Conservation (phyloP, 257 asterid species). For the Plectranthus barbatus region DNA sequence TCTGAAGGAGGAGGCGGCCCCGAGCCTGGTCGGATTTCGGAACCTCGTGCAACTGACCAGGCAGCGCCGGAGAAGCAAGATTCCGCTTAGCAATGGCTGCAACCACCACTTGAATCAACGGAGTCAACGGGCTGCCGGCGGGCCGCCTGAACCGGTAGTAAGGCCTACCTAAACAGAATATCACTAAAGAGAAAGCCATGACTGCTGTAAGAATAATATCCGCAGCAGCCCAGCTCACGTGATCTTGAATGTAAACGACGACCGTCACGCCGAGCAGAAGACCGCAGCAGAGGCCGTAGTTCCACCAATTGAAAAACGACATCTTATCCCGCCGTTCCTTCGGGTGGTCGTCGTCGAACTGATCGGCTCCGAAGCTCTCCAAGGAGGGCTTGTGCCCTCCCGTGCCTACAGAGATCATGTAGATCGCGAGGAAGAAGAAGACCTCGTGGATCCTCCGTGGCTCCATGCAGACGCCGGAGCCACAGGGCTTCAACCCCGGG, state of each 20-base stretch:
- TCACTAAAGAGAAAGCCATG: constrained; percentile 32
- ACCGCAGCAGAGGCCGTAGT: constrained; percentile 58
- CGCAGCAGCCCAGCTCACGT: constrained; percentile 59
- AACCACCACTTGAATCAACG: constrained; percentile 54
- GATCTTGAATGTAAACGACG: constrained; percentile 52
- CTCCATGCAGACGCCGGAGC: constrained; percentile 7
- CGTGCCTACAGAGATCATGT: constrained; percentile 64
- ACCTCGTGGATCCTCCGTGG: constrained; percentile 39
- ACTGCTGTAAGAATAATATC: constrained; percentile 42
- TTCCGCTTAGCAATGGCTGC: constrained; percentile 65
- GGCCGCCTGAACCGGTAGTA: constrained; percentile 49
- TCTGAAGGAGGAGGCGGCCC: constrained; percentile 56
- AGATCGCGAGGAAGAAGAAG: constrained; percentile 60
- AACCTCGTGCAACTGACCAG: constrained; percentile 44
- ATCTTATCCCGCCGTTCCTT: constrained; percentile 49
- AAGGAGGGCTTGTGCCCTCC: constrained; percentile 82
- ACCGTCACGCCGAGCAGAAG: constrained; percentile 55
- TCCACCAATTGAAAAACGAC: constrained; percentile 94
- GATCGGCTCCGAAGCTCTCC: constrained; percentile 90
- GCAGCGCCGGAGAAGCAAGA: constrained; percentile 30
- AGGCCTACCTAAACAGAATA: constrained; percentile 48
- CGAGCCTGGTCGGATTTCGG: constrained; percentile 22
- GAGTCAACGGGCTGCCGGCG: constrained; percentile 64
- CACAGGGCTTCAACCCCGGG: constrained; percentile 53
- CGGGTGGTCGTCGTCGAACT: constrained; percentile 69